Evolutionary conservation across 768 basidiomycete genomes (phyloP), one percentile per base, ranked within the genome.

Genomic region (Podaxis sp.): DNA sequence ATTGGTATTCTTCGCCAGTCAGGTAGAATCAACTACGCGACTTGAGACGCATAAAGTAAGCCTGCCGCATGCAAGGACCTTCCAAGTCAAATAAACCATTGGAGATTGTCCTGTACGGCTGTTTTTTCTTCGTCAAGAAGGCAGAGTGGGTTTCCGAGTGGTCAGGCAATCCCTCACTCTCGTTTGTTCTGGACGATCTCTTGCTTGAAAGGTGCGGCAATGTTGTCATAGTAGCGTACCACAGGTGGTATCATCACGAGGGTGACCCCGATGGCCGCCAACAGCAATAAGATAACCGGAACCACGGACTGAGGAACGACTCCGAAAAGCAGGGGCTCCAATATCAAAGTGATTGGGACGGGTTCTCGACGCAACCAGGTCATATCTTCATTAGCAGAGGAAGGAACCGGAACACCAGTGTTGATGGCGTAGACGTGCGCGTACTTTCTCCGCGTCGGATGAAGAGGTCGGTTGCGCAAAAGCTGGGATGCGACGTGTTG

Each of bases 251-350:
- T 7, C 9, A 62, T 13, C 5, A 17, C 38, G 24, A 62, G 30
- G 28, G 19, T 17, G 3, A 49, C 8, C 1, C 17, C 48, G 22
- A 70, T 65, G 7, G 70, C 73, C 12, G 68, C 55, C n/a, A 76
- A 30, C n/a, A 82, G 68, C 40, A 71, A 68, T 12, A 65, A 42
- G 30, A 78, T 61, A 2, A 75, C 73, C 1, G 80, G 78, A 8
- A 77, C 56, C n/a, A 88, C 70, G 0, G 86, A 82, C 17, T 78
- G 77, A 8, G 89, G 89, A 30, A 91, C 70, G 24, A 87, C 71
- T 15, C 85, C 86, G n/a, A 85, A 68, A 59, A 83, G 78, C 1
- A 86, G 72, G 28, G 86, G 89, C 67, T 91, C 89, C 49, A 90
- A 69, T 19, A 77, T 72, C 15, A 90, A 66, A 60, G 79, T 71